Percentiles rank a stretch among this genome's conserved stretches.
Conservation (phyloP, 345 rosid species). For the Rhodamnia argentea region DNA sequence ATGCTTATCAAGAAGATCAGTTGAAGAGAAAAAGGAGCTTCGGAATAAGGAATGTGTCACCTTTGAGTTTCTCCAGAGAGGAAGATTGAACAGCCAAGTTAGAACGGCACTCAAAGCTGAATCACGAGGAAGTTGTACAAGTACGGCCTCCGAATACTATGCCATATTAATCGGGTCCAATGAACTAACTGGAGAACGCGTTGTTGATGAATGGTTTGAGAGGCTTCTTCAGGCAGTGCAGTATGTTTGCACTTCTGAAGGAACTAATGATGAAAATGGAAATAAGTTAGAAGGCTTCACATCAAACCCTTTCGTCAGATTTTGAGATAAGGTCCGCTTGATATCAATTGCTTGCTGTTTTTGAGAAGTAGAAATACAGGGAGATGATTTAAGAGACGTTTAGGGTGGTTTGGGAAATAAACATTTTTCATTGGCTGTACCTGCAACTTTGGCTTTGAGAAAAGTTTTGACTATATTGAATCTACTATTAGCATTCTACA, state of each 20-base stretch:
- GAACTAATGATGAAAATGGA: conserved; percentile 17
- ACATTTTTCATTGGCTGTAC: too few species aligned
- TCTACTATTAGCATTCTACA: too few species aligned
- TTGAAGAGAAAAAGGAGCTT: too few species aligned
- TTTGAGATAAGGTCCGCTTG: conserved; percentile 21
- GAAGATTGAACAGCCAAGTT: conserved; percentile 31
- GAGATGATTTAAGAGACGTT: too few species aligned
- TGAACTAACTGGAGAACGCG: conserved; percentile 67
- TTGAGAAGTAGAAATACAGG: too few species aligned
- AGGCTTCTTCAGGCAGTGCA: conserved; percentile 72
- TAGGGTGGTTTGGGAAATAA: too few species aligned
- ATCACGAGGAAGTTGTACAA: conserved; percentile 74
- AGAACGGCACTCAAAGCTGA: conserved; percentile 54
- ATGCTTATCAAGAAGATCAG: too few species aligned
- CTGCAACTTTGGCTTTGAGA: too few species aligned
- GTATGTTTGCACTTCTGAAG: conserved; percentile 43
- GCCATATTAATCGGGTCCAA: conserved; percentile 43
- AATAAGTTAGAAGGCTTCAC: conserved; percentile 54
- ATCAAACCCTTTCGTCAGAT: conserved; percentile 59
- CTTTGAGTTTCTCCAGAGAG: conserved; percentile 65
- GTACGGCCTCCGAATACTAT: conserved; percentile 39
- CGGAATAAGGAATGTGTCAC: conserved; percentile 35
- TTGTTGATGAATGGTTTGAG: conserved; percentile 77
- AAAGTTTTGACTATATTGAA: too few species aligned
- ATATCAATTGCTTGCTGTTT: neutral